Percentiles rank a stretch among this genome's conserved stretches.
Conservation (phyloP, 176 grass and related monocot genomes). For the Themeda triandra region DNA sequence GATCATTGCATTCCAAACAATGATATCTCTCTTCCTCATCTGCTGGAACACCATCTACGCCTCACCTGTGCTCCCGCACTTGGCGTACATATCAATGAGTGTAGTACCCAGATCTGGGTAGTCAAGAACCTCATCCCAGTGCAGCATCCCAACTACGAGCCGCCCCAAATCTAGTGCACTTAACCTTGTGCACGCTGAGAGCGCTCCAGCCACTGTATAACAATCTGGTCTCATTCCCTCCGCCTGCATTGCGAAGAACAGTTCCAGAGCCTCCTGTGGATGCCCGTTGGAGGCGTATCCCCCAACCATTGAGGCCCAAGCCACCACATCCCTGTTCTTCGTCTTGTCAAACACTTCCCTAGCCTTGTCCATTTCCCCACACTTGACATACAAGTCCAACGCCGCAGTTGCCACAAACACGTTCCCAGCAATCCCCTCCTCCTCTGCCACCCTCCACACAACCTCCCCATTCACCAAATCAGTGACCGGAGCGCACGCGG, state of each 20-base stretch:
- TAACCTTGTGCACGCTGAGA: constrained; percentile 55
- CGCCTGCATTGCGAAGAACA: constrained; percentile 52
- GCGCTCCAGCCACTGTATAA: constrained; percentile 42
- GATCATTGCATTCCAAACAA: constrained; percentile 78
- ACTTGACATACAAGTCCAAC: constrained; percentile 58
- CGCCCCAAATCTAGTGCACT: constrained; percentile 54
- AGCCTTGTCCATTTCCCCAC: no score
- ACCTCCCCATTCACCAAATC: constrained; percentile 47
- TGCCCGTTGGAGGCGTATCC: constrained; percentile 59
- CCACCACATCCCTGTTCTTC: constrained; percentile 45
- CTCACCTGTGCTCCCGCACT: constrained; percentile 46
- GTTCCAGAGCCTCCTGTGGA: constrained; percentile 48
- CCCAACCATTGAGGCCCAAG: constrained; percentile 63
- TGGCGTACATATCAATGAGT: constrained; percentile 66
- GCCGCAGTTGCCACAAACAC: constrained; percentile 55
- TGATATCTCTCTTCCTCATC: constrained; percentile 48
- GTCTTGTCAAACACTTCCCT: constrained; percentile 51
- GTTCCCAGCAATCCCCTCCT: constrained; percentile 13
- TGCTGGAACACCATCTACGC: constrained; percentile 54
- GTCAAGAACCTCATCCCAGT: constrained; percentile 45
- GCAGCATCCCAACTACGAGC: background rate
- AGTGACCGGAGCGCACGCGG: constrained; percentile 41
- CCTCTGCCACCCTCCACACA: constrained; percentile 19
- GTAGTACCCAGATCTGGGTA: constrained; percentile 60
- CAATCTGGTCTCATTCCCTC: constrained; percentile 52